Evolutionary conservation across 352 stramenopile genomes (phyloP), one percentile per base, ranked within the genome.

Genomic region (Phytophthora cryptogea): DNA sequence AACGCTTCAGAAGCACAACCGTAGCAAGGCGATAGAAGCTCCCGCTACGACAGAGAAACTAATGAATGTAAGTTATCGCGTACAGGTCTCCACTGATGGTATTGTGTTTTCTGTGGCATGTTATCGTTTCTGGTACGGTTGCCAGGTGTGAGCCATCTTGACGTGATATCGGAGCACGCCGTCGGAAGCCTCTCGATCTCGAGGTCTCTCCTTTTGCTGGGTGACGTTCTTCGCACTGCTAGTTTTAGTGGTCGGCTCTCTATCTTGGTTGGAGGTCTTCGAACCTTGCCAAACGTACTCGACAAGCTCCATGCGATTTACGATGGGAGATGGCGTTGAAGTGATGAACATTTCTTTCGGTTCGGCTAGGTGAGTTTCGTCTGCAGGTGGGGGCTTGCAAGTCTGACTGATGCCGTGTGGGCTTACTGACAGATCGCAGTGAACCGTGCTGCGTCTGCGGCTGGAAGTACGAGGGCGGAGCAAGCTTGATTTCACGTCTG

Each of bases 121-220:
- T 57, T 52, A 72, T 51, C 28, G 33, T 10, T 53, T 45, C 14
- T 59, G 48, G 8, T 70, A 63, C 42, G 61, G 70, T 51, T 73
- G 67, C 82, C 78, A 89, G 17, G 78, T 74, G 44, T 89, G 80
- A 0, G 78, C 80, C 36, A 89, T 73, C 50, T 82, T 84, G 23
- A 89, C 64, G 62, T 89, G 79, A 52, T 88, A 83, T 4, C 62
- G 70, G 4, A 89, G 70, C 54, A 86, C 67, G 6, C 42, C 54
- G 32, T 62, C 48, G 7, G 31, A 46, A 32, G 44, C 33, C 8
- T 60, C 36, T 35, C 54, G 54, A 28, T 50, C 23, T 59, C 39
- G 43, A 35, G 36, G 28, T 46, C 53, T 37, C 30, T 71, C 54
- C 50, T 54, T 31, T 28, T 66, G 52, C 2, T 43, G 17, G 47